Evolutionary conservation across 1,284 basidiomycete genomes (phyloP).

Genomic region (Golubevia pallescens): DNA sequence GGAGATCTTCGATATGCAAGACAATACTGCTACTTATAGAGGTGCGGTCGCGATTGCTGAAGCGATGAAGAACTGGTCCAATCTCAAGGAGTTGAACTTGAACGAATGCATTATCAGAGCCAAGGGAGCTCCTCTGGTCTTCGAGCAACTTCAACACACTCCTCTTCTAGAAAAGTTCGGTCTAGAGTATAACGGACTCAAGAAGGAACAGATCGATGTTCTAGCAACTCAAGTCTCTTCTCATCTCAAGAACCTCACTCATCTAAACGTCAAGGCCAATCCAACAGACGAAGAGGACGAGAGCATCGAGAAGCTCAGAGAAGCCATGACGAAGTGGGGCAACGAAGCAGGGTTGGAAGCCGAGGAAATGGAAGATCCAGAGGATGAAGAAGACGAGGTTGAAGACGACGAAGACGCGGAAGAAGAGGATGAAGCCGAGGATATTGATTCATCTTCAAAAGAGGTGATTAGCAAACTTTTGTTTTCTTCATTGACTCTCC

Average conservation of each 20-base stretch:
- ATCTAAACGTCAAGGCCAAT: constrained; percentile 61
- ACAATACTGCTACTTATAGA: constrained; percentile 85
- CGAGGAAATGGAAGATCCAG: too few relatives aligned
- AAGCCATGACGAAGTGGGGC: constrained; percentile 41
- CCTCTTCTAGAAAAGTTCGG: constrained; percentile 39
- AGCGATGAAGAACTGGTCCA: constrained; percentile 74
- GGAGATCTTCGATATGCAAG: constrained; percentile 86
- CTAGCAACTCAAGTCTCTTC: constrained; percentile 41
- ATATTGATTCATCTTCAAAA: too few relatives aligned
- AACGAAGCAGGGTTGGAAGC: constrained; percentile 9
- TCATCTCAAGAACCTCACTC: constrained; percentile 28
- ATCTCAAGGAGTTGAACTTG: constrained; percentile 79
- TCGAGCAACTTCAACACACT: constrained; percentile 37
- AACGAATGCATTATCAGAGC: constrained; percentile 87
- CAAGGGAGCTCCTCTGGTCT: constrained; percentile 65
- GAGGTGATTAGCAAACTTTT: too few relatives aligned
- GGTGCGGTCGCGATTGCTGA: constrained; percentile 78
- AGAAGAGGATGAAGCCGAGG: constrained; percentile 24
- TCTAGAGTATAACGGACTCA: constrained; percentile 56
- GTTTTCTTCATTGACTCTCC: too few relatives aligned
- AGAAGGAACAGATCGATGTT: constrained; percentile 39
- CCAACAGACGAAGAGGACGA: constrained; percentile 62
- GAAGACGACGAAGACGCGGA: constrained; percentile 52
- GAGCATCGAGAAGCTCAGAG: constrained; percentile 45
- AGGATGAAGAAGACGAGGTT: constrained; percentile 15